Evolutionary conservation across 2,329 filamentous ascomycete species (phyloP).

Genomic region (Ceratocystis eucalypticola): DNA sequence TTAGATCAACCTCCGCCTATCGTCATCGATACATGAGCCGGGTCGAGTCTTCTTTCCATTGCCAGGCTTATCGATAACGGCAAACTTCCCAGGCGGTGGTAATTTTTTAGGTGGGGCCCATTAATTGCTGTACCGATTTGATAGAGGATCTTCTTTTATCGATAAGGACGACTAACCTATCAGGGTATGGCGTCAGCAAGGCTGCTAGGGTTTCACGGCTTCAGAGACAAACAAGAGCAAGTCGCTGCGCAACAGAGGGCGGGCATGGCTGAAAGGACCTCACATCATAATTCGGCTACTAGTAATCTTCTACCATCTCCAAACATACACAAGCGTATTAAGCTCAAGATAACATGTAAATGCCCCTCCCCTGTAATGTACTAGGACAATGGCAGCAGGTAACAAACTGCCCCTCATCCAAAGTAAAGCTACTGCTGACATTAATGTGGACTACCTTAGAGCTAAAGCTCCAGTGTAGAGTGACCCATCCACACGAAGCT

Average conservation of each 20-base stretch:
- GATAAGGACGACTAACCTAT: background rate
- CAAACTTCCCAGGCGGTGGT: background rate
- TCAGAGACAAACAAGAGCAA: background rate
- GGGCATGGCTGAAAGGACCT: too few relatives aligned
- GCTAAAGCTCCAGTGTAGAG: background rate
- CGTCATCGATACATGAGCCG: background rate
- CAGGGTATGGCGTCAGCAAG: background rate
- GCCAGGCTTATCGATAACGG: constrained; percentile 5
- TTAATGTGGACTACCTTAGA: too few relatives aligned
- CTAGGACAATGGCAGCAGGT: too few relatives aligned
- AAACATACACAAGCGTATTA: too few relatives aligned
- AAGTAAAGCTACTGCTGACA: too few relatives aligned
- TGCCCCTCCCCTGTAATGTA: too few relatives aligned
- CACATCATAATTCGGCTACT: too few relatives aligned
- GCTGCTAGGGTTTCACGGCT: background rate
- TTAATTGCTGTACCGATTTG: background rate
- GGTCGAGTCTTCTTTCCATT: background rate
- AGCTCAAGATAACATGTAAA: too few relatives aligned
- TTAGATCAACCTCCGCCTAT: background rate
- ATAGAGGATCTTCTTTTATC: background rate
- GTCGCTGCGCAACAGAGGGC: too few relatives aligned
- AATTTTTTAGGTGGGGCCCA: constrained; percentile 11
- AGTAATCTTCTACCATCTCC: too few relatives aligned
- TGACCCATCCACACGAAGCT: background rate
- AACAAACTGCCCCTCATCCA: too few relatives aligned